A percentile compares a stretch with the other conserved stretches of the same genome.
These are phyloP conservation scores for Cytospora leucostoma DNA, from an alignment of 2,329 filamentous ascomycete genomes.

Conservation along the genomic window DNA sequence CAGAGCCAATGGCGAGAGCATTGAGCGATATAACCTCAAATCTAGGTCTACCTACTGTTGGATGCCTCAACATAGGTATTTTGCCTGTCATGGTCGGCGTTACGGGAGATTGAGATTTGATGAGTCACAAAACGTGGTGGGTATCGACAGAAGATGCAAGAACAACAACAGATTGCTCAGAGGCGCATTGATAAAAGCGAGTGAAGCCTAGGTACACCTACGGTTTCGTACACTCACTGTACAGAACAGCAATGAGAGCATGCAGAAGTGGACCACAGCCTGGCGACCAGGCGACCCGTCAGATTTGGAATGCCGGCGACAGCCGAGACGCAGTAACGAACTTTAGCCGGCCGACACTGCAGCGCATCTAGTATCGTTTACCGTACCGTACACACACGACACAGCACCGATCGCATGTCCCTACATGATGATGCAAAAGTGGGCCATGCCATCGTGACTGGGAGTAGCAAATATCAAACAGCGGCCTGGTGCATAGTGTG, in stretches of 20 bases:
- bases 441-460: not conserved
- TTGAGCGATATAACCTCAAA: not conserved
- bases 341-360: not conserved
- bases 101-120: constrained; percentile 8
- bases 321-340: not conserved
- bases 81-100: constrained; percentile 6
- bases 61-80: not conserved
- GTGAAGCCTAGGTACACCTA: too few species aligned
- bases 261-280: not conserved
- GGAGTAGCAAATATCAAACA: not conserved
- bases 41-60: not conserved
- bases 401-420: too few species aligned
- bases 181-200: not conserved
- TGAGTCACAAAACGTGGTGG: constrained; percentile 3
- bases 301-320: not conserved
- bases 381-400: not conserved
- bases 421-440: not conserved
- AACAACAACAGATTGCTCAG: not conserved
- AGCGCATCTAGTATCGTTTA: not conserved
- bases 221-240: not conserved
- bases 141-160: constrained; percentile 1
- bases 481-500: not conserved
- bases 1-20: too few species aligned
- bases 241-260: not conserved
- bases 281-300: not conserved